Evolutionary conservation across 2,329 filamentous ascomycete species (phyloP), one percentile per base, ranked within the genome.

Genomic region (Trichophyton benhamiae): DNA sequence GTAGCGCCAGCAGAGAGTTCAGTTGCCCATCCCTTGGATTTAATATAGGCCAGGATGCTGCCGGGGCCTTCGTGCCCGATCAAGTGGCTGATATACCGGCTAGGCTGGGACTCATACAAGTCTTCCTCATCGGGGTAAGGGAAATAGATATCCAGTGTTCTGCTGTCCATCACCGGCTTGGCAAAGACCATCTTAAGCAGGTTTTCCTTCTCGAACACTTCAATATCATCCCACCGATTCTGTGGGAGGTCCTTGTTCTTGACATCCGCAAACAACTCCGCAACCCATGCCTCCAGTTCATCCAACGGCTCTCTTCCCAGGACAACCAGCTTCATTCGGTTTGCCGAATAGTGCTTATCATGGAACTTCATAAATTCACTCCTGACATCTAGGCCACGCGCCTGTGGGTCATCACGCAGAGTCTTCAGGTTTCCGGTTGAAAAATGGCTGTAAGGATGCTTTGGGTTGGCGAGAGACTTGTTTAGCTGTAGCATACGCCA

Each of bases 311-410:
- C 91, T 58, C 87, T 83, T 0, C 91, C 91, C 22, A 96, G 75
- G 3, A 96, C 85, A 42, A 91, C 90, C 58, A 96, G 79, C 79
- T 95, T 96, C 89, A 96, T 96, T 44, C 86, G 82, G 70, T 96
- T 96, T 62, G 91, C 89, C 1, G 91, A 96, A 75, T 96, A 96
- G 70, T 95, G 87, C 69, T 86, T 87, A 65, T 85, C 83, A 72
- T 96, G 89, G 70, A 96, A 96, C 65, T 91, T 87, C 66, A 96
- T 95, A 71, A 96, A 96, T 73, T 91, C 91, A 67, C 90, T 86
- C 57, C 91, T 83, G 27, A 96, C 88, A 72, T 94, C 89, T 67
- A 96, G 82, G 3, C 90, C 90, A 57, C 85, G 79, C 52, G 85
- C 83, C 70, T 94, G 85, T 1, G 91, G 91, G 3, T 87, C 81